These are phyloP conservation scores for Mollisia scopiformis DNA, from an alignment of 2,329 filamentous ascomycete species.

Conservation along the genomic window DNA sequence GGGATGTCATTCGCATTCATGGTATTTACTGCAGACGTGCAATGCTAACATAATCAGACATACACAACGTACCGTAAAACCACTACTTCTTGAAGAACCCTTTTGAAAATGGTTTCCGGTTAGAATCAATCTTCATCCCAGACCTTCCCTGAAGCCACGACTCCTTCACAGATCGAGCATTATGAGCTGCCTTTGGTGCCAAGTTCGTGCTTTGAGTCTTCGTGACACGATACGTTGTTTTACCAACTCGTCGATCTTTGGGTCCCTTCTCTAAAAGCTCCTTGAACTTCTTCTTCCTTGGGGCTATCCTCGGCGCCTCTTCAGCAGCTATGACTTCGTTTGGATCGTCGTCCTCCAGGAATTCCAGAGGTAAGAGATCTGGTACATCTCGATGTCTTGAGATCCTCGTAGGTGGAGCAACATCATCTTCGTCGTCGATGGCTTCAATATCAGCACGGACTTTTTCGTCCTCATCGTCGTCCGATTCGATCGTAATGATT, in stretches of 20 bases:
- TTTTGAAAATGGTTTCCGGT: slow-evolving; percentile 28
- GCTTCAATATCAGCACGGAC: neutral
- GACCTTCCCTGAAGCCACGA: slow-evolving; percentile 32
- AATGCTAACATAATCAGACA: neutral
- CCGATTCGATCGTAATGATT: neutral
- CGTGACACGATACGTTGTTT: slow-evolving; percentile 34
- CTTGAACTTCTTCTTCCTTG: slow-evolving; percentile 33
- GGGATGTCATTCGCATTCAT: neutral
- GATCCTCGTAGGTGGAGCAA: slow-evolving; percentile 5
- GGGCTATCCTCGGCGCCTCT: slow-evolving; percentile 6
- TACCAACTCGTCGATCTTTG: slow-evolving; percentile 33
- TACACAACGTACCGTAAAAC: neutral
- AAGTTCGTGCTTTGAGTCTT: slow-evolving; percentile 24
- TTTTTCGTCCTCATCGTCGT: neutral
- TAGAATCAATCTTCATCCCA: slow-evolving; percentile 20
- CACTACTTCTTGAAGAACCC: slow-evolving; percentile 30
- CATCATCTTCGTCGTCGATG: neutral
- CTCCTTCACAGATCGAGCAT: slow-evolving; percentile 32
- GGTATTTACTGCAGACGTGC: slow-evolving; percentile 2
- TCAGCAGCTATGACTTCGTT: slow-evolving; percentile 7
- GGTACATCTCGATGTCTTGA: slow-evolving; percentile 22
- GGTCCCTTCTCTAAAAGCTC: slow-evolving; percentile 30
- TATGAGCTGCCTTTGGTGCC: slow-evolving; percentile 31
- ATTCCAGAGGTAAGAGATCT: slow-evolving; percentile 34
- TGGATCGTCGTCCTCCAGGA: slow-evolving; percentile 31